Conservation (phyloP, 2,329 filamentous ascomycete species). For the Fulvia fulva region DNA sequence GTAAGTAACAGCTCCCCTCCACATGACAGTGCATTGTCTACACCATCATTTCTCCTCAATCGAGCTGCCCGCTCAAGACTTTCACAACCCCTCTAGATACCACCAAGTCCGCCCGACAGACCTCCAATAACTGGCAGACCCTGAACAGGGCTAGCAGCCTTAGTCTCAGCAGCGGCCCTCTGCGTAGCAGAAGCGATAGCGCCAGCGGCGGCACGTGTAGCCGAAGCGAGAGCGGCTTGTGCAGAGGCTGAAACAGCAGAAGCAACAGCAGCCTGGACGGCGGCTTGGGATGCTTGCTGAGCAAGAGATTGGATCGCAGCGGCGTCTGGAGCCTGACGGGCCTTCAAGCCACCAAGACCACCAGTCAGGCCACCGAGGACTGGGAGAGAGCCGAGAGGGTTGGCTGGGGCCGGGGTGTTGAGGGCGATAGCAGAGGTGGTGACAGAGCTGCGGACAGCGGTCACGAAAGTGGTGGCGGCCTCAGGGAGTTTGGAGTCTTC, state of each 20-base stretch:
- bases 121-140: neutral
- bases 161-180: neutral
- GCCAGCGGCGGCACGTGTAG: too few species aligned
- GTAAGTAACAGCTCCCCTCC: neutral
- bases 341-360: neutral
- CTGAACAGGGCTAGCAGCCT: neutral
- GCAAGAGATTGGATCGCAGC: neutral
- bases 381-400: too few species aligned
- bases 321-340: neutral
- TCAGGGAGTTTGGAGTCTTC: too few species aligned
- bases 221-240: too few species aligned
- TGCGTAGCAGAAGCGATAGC: neutral
- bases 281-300: neutral
- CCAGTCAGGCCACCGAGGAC: neutral
- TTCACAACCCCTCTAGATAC: neutral
- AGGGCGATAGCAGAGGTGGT: too few species aligned
- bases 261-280: neutral
- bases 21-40: too few species aligned
- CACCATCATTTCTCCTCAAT: too few species aligned
- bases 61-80: too few species aligned
- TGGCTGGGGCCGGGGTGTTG: too few species aligned
- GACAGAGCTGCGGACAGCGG: too few species aligned
- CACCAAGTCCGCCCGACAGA: neutral
- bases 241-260: too few species aligned
- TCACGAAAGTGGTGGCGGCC: too few species aligned